Evolutionary conservation across 192 early-diverging fungal species (phyloP), one percentile per base, ranked within the genome.

Genomic region (Cetraspora pellucida): DNA sequence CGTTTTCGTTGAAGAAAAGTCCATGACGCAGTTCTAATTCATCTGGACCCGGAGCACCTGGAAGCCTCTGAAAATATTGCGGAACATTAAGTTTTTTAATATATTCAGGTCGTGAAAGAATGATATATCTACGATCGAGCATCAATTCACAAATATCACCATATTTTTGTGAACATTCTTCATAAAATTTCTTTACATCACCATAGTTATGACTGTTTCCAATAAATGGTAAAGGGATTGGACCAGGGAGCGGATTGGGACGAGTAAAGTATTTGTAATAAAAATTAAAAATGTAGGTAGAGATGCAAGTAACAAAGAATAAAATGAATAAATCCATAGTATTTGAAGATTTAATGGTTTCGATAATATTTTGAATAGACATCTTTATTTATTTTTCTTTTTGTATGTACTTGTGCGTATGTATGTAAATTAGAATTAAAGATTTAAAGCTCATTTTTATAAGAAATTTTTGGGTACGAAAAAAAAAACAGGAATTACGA

Each of bases 91-190:
- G 55, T 57, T 57, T 57, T 57, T 25, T 57, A 57, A 57, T 57
- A 57, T 57, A 19, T 21, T 57, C 55, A n/a, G 55, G 55, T 23
- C 55, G 55, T 57, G 55, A 57, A 57, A 57, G 55, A 57, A 57
- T 57, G 55, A 57, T 57, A 57, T 57, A 57, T 57, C 55, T 57
- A 23, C 17, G 55, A 19, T 57, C 55, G 55, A 57, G 55, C 0
- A 57, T 2, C 64, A 66, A 13, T 66, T 66, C 64, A 30, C 64
- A 31, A 14, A 66, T 66, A 44, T 66, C 64, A n/a, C 64, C 64
- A 30, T 66, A 66, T 31, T 66, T 66, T 6, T 30, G 11, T 66
- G 14, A 28, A 66, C 64, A 66, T 31, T 66, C 13, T 66, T n/a
- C 28, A 66, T 30, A 30, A 30, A 14, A 66, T 66, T n/a, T 31